A percentile compares a stretch with the other conserved stretches of the same genome.
These are phyloP conservation scores for Pseudocercospora pini-densiflorae DNA, from an alignment of 2,329 filamentous ascomycete genomes.

Conservation along the genomic window DNA sequence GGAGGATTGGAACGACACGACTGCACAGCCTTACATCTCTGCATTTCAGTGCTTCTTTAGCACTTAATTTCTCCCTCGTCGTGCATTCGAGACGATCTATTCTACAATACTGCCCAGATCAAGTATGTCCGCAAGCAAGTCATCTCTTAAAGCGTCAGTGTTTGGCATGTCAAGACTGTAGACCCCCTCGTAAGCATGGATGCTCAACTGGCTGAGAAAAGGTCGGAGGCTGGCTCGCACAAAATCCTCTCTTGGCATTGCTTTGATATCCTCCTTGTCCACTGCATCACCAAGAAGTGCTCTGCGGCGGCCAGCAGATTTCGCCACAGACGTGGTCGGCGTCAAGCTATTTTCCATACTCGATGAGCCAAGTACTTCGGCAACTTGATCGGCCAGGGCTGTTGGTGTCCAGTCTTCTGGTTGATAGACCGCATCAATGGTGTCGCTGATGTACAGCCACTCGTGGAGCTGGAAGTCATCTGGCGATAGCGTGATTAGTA, in stretches of 20 bases:
- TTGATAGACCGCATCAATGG: conserved; percentile 91
- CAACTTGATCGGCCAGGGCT: conserved; percentile 82
- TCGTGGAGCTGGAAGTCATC: conserved; percentile 99
- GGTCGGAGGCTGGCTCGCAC: conserved; percentile 79
- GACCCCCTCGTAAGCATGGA: conserved; percentile 89
- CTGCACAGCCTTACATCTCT: background rate
- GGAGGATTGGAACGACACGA: background rate
- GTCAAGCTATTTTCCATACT: conserved; percentile 37
- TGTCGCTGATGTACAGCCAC: conserved; percentile 97
- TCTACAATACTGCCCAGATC: conserved; percentile 56
- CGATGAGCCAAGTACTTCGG: conserved; percentile 67
- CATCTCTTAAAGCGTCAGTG: conserved; percentile 59
- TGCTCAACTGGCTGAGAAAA: conserved; percentile 90
- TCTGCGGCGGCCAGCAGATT: conserved; percentile 30
- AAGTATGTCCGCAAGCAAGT: conserved; percentile 39
- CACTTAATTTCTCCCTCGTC: background rate
- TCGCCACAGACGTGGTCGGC: background rate
- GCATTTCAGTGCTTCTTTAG: background rate
- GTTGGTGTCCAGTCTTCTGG: conserved; percentile 70
- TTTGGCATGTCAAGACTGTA: conserved; percentile 81
- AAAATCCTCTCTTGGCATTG: conserved; percentile 63
- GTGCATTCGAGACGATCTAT: conserved; percentile 13
- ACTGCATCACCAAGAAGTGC: conserved; percentile 53
- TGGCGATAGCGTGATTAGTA: conserved; percentile 81
- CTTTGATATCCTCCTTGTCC: conserved; percentile 60